Percentiles rank a stretch among this genome's conserved stretches.
Conservation (phyloP, 208 protist species). For the Leishmania gerbilli region DNA sequence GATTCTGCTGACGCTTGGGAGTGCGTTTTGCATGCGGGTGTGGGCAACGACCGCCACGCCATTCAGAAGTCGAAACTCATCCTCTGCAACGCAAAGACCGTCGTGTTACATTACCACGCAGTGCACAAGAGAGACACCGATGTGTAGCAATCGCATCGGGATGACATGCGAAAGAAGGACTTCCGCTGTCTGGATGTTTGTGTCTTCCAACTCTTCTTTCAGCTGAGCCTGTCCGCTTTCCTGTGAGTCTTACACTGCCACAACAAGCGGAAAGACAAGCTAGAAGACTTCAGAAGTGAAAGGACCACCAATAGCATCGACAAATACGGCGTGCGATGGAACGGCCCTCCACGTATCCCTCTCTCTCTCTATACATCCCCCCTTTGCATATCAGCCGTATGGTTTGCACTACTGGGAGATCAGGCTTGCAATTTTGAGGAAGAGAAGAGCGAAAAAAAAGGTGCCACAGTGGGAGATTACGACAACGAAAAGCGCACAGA, state of each 20-base stretch:
- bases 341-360: background rate
- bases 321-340: background rate
- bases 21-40: background rate
- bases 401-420: background rate
- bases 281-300: background rate
- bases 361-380: no score
- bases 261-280: background rate
- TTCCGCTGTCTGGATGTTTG: background rate
- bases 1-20: background rate
- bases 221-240: background rate
- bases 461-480: background rate
- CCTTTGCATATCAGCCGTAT: background rate
- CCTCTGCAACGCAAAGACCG: background rate
- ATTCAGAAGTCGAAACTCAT: background rate
- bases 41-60: background rate
- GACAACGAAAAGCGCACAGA: background rate
- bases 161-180: background rate
- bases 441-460: background rate
- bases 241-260: background rate
- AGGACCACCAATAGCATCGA: background rate
- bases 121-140: background rate
- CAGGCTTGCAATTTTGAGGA: background rate
- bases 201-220: background rate
- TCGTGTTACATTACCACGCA: background rate
- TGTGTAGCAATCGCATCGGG: background rate